Conservation (phyloP, 208 protist species). For the Strigomonas culicis region DNA sequence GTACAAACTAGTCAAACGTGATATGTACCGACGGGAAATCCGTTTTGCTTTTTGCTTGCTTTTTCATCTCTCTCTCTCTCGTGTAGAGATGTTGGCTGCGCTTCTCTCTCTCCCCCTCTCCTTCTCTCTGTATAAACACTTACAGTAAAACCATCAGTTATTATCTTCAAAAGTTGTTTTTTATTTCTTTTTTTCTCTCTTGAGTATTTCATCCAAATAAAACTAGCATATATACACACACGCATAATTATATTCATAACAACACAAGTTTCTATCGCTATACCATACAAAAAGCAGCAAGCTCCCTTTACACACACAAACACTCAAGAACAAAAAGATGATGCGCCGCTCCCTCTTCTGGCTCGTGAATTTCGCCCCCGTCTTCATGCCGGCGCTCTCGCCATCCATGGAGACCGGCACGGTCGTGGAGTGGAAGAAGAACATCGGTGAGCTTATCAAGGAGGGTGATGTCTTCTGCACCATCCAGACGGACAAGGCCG, state of each 20-base stretch:
- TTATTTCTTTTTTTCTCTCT: neutral
- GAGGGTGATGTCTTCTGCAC: conserved; percentile 91
- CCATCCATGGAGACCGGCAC: conserved; percentile 86
- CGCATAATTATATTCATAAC: too few relatives aligned
- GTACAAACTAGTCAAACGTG: too few relatives aligned
- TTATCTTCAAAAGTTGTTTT: neutral
- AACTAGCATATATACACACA: neutral
- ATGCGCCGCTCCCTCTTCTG: conserved; percentile 70
- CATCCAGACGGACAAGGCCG: conserved; percentile 98
- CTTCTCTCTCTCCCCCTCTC: conserved; percentile 1
- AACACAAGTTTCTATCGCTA: too few relatives aligned
- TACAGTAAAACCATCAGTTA: neutral
- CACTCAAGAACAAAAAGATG: conserved; percentile 28
- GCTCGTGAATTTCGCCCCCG: conserved; percentile 65
- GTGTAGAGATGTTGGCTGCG: neutral
- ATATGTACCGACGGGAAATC: too few relatives aligned
- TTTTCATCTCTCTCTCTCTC: neutral
- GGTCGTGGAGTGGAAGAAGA: conserved; percentile 89
- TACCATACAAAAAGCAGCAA: too few relatives aligned
- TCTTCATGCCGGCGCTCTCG: conserved; percentile 89
- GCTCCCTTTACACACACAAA: conserved; percentile 16
- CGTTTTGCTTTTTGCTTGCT: neutral
- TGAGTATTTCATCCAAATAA: neutral
- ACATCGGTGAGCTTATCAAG: conserved; percentile 90
- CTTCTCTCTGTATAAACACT: neutral